phyloP scores from a whole-genome alignment of 805 yeast species.

The Starmerella bacillaris region DNA sequence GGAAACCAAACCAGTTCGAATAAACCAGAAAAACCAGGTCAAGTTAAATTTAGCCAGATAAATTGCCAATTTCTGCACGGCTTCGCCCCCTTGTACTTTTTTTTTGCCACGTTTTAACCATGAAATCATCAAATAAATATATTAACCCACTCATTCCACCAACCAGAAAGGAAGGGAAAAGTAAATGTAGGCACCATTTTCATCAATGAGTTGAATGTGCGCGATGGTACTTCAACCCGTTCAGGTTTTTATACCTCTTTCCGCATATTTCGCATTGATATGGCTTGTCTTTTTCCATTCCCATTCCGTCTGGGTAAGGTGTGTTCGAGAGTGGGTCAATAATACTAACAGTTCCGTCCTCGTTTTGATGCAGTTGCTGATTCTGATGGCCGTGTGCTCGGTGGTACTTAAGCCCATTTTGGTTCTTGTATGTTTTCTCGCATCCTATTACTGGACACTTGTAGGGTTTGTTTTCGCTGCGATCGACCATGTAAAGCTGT shows the following conservation, averaged over 20 bases:
- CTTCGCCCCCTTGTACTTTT: neutral
- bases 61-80: conserved; percentile 2
- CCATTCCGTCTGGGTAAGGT: conserved; percentile 85
- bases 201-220: conserved; percentile 83
- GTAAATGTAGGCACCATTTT: neutral
- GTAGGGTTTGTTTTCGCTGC: conserved; percentile 82
- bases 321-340: conserved; percentile 69
- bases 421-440: conserved; percentile 92
- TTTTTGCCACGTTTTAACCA: too few relatives aligned
- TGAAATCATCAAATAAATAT: neutral
- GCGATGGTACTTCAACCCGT: conserved; percentile 90
- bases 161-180: neutral
- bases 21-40: too few relatives aligned
- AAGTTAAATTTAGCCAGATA: too few relatives aligned
- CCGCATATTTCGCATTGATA: conserved; percentile 98
- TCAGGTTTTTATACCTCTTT: conserved; percentile 84
- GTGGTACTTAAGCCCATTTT: conserved; percentile 92
- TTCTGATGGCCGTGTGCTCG: conserved; percentile 93
- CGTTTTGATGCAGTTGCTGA: conserved; percentile 74
- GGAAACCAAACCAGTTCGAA: too few relatives aligned
- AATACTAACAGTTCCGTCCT: conserved; percentile 82
- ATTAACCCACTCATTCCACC: neutral
- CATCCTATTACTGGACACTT: conserved; percentile 97
- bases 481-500: conserved; percentile 79
- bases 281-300: conserved; percentile 93